phyloP scores from a whole-genome alignment of 1,139 yeast species.

The Yamadazyma pseudoaaseri region DNA sequence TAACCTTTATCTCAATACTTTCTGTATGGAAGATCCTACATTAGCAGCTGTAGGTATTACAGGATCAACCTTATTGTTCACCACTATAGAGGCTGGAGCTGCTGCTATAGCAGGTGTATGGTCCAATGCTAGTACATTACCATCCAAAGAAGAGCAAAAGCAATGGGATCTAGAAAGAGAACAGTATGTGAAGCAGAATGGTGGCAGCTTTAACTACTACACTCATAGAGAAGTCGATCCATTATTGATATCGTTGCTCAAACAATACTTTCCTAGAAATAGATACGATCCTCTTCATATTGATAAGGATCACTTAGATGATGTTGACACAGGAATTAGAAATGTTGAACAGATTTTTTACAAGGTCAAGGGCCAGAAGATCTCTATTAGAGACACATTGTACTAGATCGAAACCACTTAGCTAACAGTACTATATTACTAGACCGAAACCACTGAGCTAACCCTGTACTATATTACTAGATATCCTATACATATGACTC shows the following conservation, averaged over 20 bases:
- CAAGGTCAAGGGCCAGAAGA: constrained; percentile 17
- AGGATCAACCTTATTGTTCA: constrained; percentile 39
- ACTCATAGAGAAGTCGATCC: constrained; percentile 19
- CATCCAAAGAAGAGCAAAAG: constrained; percentile 27
- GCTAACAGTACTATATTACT: no score
- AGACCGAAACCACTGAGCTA: no score
- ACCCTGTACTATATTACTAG: no score
- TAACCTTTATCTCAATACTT: constrained; percentile 40
- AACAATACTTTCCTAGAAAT: constrained; percentile 20
- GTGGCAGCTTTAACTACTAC: constrained; percentile 26
- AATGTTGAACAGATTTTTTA: constrained; percentile 26
- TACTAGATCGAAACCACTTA: constrained; percentile 1
- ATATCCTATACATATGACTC: no score
- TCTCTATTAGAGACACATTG: constrained; percentile 11
- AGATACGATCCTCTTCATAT: constrained; percentile 25
- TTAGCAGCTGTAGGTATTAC: constrained; percentile 41
- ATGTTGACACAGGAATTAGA: constrained; percentile 23
- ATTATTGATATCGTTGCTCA: constrained; percentile 23
- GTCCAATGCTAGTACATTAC: constrained; percentile 30
- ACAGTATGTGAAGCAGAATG: constrained; percentile 10
- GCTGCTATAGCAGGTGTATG: constrained; percentile 50
- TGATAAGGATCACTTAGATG: constrained; percentile 23
- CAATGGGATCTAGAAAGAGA: constrained; percentile 27
- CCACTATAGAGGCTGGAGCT: constrained; percentile 41
- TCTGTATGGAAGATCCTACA: constrained; percentile 41